Conservation (phyloP, 2,329 filamentous ascomycete genomes). For the Aureobasidium lini region DNA sequence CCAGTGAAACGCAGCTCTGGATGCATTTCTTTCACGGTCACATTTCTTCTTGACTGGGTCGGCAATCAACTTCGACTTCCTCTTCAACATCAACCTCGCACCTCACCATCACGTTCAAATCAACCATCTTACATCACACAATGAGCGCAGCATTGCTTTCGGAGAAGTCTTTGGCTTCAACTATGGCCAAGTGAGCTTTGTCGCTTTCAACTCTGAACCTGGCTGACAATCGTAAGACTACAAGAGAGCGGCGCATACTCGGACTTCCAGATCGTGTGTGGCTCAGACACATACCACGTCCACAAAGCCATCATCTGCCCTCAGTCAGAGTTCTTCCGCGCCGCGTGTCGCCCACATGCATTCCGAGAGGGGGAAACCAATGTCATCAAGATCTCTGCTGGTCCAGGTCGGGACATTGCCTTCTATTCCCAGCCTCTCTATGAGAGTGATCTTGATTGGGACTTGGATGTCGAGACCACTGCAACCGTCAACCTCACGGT, state of each 20-base stretch:
- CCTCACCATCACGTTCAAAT: too few relatives aligned
- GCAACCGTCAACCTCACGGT: not conserved
- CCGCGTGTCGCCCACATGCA: slow-evolving; percentile 16
- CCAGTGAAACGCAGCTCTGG: too few relatives aligned
- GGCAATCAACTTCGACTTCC: too few relatives aligned
- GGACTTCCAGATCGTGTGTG: slow-evolving; percentile 20
- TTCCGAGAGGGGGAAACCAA: not conserved
- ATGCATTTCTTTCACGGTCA: too few relatives aligned
- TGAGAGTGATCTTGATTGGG: not conserved
- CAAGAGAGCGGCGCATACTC: slow-evolving; percentile 15
- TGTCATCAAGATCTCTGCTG: not conserved
- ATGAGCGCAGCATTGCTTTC: too few relatives aligned
- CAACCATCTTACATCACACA: too few relatives aligned
- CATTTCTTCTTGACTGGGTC: too few relatives aligned
- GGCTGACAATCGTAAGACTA: not conserved
- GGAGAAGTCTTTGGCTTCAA: not conserved
- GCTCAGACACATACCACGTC: slow-evolving; percentile 16
- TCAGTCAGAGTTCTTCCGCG: slow-evolving; percentile 20
- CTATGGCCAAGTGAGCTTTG: not conserved
- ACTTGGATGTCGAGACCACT: not conserved
- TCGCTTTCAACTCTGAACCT: too few relatives aligned
- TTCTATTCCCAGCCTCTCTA: not conserved
- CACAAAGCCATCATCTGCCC: slow-evolving; percentile 22
- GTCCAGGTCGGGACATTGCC: not conserved
- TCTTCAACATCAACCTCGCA: too few relatives aligned